Percentiles rank a stretch among this genome's conserved stretches.
phyloP scores from a whole-genome alignment of 129 eudicot genomes.

The Rutidosis leptorrhynchoides region DNA sequence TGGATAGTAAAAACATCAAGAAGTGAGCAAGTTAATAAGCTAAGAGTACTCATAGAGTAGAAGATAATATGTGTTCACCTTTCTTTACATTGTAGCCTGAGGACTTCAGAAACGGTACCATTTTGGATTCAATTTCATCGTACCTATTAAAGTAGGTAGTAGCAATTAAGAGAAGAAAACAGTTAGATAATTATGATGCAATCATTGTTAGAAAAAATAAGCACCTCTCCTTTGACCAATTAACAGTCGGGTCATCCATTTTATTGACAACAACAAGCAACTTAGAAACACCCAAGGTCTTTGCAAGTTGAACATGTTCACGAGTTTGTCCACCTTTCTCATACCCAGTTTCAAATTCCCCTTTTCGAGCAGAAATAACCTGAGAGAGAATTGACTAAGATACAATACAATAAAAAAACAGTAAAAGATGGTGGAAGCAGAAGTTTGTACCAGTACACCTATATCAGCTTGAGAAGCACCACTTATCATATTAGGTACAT shows the following conservation, averaged over 20 bases:
- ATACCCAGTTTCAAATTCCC: conserved; percentile 98
- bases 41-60: not conserved
- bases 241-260: conserved; percentile 94
- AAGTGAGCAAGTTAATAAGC: not conserved
- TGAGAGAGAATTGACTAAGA: conserved; percentile 22
- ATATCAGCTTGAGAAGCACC: conserved; percentile 99
- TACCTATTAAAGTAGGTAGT: conserved; percentile 46
- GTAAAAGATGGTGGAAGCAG: not conserved
- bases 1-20: not conserved
- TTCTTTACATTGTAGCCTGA: conserved; percentile 95
- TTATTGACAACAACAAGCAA: conserved; percentile 91
- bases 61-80: conserved; percentile 44
- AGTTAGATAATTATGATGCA: not conserved
- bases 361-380: conserved; percentile 99
- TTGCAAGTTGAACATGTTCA: conserved; percentile 97
- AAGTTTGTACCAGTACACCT: conserved; percentile 74
- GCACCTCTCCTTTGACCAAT: conserved; percentile 90
- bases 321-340: conserved; percentile 99
- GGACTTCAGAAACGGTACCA: conserved; percentile 65
- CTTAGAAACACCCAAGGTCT: conserved; percentile 91
- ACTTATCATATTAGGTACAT: conserved; percentile 95
- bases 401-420: not conserved
- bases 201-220: not conserved
- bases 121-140: conserved; percentile 84
- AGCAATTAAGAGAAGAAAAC: not conserved